Base-by-base conservation (phyloP, 2,329 filamentous ascomycete species). In the Colletotrichum chrysophilum region DNA sequence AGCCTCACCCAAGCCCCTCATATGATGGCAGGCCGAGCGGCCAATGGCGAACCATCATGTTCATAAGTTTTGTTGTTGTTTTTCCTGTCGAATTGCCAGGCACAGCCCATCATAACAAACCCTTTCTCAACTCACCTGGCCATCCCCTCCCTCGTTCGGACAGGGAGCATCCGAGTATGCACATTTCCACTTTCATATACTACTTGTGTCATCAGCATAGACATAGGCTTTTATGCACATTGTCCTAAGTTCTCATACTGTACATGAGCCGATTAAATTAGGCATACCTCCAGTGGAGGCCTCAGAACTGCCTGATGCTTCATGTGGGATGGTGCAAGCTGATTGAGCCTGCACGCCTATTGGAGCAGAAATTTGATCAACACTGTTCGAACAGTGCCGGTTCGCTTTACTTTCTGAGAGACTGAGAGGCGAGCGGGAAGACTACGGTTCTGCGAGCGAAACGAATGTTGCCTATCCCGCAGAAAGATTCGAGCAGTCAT, bases 371-470 rank as follows among this genome's bases (percentile, higher is more conserved):
- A 18, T 38, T 36, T 1, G 2, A 38, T 38, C 4, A 38, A 38
- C 4, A 38, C 21, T 38, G 36, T 4, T 38, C 36, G 36, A 38
- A 38, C 14, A 4, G 7, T 38, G 14, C 21, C 21, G 21, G 21
- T 24, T 24, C 21, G 21, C 21, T 24, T 24, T 24, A 24, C 21
- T 24, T 24, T 24, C 21, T 24, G 21, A 24, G 21, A 24, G 21
- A 24, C 36, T 7, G 7, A 43, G 16, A n/a, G 8, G 4, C 38
- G 2, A 43, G 18, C 2, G 8, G 8, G 3, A n/a, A 5, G 38
- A n/a, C 4, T 2, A n/a, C 8, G 8, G 38, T 2, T 43, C 36
- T 2, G 8, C 16, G 1, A 0, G 38, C 3, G 1, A 43, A 43
- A 1, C 8, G 3, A 10, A 3, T 43, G 4, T n/a, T 43, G 38